Percentiles rank a stretch among this genome's conserved stretches.
Evolutionary conservation across 2,329 filamentous ascomycete species (phyloP).

Genomic region (Pyrenochaeta sp.): DNA sequence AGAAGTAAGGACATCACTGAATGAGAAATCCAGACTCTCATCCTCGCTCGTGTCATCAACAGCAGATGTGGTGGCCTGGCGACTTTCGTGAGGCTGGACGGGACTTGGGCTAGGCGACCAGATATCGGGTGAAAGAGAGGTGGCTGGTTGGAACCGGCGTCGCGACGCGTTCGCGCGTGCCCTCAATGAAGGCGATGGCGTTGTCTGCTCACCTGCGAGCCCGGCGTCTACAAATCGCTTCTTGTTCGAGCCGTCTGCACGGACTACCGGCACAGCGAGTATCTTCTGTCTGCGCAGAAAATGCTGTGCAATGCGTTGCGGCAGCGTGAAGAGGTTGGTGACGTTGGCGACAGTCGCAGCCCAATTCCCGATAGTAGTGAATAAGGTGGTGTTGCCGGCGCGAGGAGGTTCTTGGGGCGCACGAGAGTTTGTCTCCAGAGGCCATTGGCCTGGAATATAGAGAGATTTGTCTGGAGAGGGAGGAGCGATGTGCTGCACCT

Average conservation of each 20-base stretch:
- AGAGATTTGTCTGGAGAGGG: background rate
- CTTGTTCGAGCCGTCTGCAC: constrained; percentile 36
- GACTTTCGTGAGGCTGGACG: background rate
- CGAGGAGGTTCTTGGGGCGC: constrained; percentile 2
- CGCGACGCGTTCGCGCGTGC: constrained; percentile 1
- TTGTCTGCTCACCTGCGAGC: constrained; percentile 15
- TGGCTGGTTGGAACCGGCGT: background rate
- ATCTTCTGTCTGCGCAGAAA: constrained; percentile 29
- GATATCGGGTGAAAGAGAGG: background rate
- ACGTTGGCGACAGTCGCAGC: constrained; percentile 18
- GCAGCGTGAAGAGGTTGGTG: constrained; percentile 17
- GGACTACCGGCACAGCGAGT: constrained; percentile 25
- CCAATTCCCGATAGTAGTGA: constrained; percentile 24
- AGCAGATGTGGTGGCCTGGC: background rate
- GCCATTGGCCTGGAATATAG: constrained; percentile 28
- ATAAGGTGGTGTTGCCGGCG: constrained; percentile 11
- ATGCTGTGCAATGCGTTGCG: constrained; percentile 14
- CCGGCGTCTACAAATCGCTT: constrained; percentile 41
- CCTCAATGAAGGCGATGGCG: constrained; percentile 19
- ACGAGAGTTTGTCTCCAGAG: background rate
- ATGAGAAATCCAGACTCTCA: constrained; percentile 25
- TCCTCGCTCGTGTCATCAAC: background rate
- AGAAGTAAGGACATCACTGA: constrained; percentile 20
- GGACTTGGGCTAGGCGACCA: background rate
- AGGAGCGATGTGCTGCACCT: constrained; percentile 12